These are phyloP conservation scores for Psidium friedrichsthalianum DNA, from an alignment of 345 rosid genomes.

Conservation along the genomic window DNA sequence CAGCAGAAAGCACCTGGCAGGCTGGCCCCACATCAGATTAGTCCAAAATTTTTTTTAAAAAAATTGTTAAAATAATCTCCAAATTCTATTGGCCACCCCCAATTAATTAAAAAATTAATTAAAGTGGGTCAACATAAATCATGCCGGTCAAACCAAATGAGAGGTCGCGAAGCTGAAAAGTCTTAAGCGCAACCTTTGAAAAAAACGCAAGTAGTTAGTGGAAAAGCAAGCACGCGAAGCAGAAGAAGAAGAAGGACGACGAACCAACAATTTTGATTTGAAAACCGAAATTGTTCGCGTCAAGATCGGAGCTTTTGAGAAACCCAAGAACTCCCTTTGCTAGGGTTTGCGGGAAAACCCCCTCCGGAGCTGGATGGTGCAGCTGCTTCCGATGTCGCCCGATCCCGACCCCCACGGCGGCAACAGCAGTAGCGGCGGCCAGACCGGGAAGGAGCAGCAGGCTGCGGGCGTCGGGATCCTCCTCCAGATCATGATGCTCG, in stretches of 20 bases:
- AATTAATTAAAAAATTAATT: not conserved
- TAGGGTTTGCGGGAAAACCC: not conserved
- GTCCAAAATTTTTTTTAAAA: no score
- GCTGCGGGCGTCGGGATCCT: constrained; percentile 98
- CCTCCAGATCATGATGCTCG: constrained; percentile 99
- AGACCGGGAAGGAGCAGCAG: constrained; percentile 73
- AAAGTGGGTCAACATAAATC: not conserved
- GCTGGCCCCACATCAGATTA: not conserved
- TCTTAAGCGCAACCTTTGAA: not conserved
- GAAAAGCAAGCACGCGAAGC: not conserved
- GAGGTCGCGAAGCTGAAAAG: not conserved
- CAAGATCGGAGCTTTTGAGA: not conserved
- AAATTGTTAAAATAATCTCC: not conserved
- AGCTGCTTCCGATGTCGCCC: constrained; percentile 5
- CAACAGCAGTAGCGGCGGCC: not conserved
- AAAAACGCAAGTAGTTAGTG: not conserved
- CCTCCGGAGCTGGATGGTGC: not conserved
- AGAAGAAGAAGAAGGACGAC: not conserved
- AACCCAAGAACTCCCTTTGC: not conserved
- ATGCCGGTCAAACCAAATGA: not conserved
- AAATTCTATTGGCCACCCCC: not conserved
- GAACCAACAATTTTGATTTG: not conserved
- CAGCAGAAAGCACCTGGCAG: not conserved
- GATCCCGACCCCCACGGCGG: not conserved
- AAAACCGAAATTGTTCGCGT: not conserved